Conservation (phyloP, 345 rosid genomes). For the Pugionium cornutum region DNA sequence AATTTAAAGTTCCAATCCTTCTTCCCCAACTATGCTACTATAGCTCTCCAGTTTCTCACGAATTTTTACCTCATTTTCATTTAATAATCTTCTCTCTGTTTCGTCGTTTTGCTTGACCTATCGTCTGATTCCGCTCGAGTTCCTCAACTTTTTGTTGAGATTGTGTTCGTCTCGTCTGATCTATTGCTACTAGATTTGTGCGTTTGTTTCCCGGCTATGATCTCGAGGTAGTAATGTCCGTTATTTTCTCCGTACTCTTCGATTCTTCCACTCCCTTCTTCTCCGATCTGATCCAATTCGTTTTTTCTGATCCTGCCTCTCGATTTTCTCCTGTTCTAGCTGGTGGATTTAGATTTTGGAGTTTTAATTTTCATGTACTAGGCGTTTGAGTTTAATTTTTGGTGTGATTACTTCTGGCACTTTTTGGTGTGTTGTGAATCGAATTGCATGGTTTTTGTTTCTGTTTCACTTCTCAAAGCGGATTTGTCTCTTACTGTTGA, state of each 20-base stretch:
- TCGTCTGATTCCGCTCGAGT: conserved; percentile 1
- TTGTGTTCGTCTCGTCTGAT: background rate
- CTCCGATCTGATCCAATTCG: conserved; percentile 36
- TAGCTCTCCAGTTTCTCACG: conserved; percentile 31
- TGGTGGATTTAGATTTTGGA: conserved; percentile 26
- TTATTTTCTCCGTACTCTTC: background rate
- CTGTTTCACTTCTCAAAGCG: background rate
- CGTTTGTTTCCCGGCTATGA: conserved; percentile 17
- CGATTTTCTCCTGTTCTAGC: background rate
- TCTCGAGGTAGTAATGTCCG: conserved; percentile 28
- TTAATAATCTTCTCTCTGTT: conserved; percentile 23
- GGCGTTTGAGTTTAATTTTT: background rate
- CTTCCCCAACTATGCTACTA: conserved; percentile 32
- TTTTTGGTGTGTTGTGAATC: conserved; percentile 10
- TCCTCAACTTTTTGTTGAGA: background rate
- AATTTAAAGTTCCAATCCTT: conserved; percentile 28
- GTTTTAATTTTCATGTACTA: background rate
- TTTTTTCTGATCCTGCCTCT: conserved; percentile 11
- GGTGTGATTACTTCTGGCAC: background rate
- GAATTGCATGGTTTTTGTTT: conserved; percentile 19
- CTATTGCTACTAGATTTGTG: conserved; percentile 12
- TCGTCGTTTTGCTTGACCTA: background rate
- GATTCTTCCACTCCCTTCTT: background rate
- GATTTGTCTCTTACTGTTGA: conserved; percentile 2
- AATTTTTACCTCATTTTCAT: conserved; percentile 13